These are phyloP conservation scores for Solanum appendiculatum DNA, from an alignment of 257 asterid species.

Conservation along the genomic window DNA sequence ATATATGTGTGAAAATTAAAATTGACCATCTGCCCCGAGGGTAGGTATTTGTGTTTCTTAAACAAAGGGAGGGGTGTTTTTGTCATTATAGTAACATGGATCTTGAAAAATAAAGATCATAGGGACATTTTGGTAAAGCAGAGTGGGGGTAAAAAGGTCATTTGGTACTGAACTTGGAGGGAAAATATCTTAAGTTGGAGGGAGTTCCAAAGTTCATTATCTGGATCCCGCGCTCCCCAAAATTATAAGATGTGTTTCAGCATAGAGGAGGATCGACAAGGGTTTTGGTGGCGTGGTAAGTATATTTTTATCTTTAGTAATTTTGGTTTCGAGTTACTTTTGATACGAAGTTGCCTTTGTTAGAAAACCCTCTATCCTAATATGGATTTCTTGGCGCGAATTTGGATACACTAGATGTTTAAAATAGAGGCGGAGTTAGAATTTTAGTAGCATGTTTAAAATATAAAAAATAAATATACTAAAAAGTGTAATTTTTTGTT, in stretches of 20 bases:
- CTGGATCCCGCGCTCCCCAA: background rate
- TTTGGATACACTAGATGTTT: too few relatives aligned
- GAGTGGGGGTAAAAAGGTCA: background rate
- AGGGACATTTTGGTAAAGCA: background rate
- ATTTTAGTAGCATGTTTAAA: fast-evolving
- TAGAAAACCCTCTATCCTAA: too few relatives aligned
- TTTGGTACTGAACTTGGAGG: background rate
- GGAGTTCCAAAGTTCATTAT: background rate
- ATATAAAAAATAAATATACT: background rate
- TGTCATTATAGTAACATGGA: background rate
- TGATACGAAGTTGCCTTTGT: too few relatives aligned
- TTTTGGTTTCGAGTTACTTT: too few relatives aligned
- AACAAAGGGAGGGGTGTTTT: background rate
- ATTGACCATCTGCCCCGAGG: background rate
- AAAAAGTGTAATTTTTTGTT: background rate
- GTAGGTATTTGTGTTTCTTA: background rate
- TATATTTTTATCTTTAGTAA: too few relatives aligned
- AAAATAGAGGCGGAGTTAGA: fast-evolving
- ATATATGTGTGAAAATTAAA: background rate
- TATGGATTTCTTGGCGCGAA: too few relatives aligned
- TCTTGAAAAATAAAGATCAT: background rate
- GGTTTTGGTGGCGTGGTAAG: too few relatives aligned
- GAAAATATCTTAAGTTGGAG: background rate
- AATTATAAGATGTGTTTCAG: background rate
- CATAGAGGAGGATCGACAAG: too few relatives aligned